Conservation (phyloP, 2,329 filamentous ascomycete genomes). For the Clonostachys sp. region DNA sequence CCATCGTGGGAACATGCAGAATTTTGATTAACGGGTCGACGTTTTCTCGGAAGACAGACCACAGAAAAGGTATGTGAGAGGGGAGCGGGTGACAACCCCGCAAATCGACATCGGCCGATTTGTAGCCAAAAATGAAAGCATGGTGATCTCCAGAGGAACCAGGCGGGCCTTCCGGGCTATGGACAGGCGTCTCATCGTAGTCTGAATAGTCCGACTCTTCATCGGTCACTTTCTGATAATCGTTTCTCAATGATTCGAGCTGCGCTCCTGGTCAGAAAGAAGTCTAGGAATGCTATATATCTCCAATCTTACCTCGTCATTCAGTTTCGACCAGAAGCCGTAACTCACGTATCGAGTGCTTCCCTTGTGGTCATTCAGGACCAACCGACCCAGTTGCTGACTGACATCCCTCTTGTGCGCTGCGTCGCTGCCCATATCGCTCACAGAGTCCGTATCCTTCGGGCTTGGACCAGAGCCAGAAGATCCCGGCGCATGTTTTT, state of each 20-base stretch:
- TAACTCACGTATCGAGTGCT: constrained; percentile 72
- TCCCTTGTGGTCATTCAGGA: constrained; percentile 64
- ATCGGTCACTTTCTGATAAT: constrained; percentile 39
- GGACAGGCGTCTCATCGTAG: constrained; percentile 50
- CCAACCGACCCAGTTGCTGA: constrained; percentile 60
- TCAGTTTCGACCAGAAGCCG: constrained; percentile 72
- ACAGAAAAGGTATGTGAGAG: constrained; percentile 62
- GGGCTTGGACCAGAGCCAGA: constrained; percentile 10
- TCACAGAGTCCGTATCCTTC: constrained; percentile 14
- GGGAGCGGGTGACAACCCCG: constrained; percentile 59
- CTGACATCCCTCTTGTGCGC: constrained; percentile 17
- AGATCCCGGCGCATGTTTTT: background rate
- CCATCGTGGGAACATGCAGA: constrained; percentile 64
- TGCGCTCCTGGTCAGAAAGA: constrained; percentile 3
- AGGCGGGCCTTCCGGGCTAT: constrained; percentile 16
- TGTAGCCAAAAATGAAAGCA: constrained; percentile 69
- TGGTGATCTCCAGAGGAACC: constrained; percentile 48
- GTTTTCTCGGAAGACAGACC: constrained; percentile 68
- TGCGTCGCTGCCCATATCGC: constrained; percentile 25
- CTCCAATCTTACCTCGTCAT: constrained; percentile 56
- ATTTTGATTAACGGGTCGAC: constrained; percentile 71
- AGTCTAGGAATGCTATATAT: background rate
- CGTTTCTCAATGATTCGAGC: constrained; percentile 38
- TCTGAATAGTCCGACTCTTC: constrained; percentile 50
- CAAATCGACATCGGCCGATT: constrained; percentile 65